Percentiles rank a stretch among this genome's conserved stretches.
Evolutionary conservation across 2,329 filamentous ascomycete species (phyloP).

Genomic region (Aspergillus eucalypticola): DNA sequence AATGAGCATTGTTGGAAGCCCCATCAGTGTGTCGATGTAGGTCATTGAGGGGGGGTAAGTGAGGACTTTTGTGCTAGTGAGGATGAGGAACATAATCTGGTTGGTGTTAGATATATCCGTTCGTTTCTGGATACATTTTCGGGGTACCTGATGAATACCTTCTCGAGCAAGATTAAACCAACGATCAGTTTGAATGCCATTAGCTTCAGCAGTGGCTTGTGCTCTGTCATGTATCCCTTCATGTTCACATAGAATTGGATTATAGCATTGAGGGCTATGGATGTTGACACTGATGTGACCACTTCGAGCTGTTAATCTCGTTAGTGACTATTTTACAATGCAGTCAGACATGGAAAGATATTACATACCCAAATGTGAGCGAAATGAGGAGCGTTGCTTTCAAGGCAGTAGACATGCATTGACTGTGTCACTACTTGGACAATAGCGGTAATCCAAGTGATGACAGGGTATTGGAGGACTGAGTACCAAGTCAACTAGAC

Average conservation of each 20-base stretch:
- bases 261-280: constrained; percentile 27
- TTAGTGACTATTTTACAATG: no score
- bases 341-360: no score
- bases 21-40: constrained; percentile 33
- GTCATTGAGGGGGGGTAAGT: constrained; percentile 26
- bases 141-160: constrained; percentile 15
- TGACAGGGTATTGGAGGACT: constrained; percentile 42
- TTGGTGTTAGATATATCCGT: background rate
- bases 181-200: constrained; percentile 40
- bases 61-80: constrained; percentile 22
- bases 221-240: constrained; percentile 27
- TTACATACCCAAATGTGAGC: constrained; percentile 40
- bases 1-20: constrained; percentile 33
- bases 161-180: constrained; percentile 30
- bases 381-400: constrained; percentile 34
- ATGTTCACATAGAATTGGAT: constrained; percentile 30
- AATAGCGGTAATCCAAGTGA: constrained; percentile 28
- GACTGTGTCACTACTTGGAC: constrained; percentile 34
- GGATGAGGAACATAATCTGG: constrained; percentile 34
- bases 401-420: constrained; percentile 30
- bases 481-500: constrained; percentile 3
- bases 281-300: constrained; percentile 18
- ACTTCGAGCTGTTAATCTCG: no score
- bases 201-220: constrained; percentile 36
- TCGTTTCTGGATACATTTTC: no score